Evolutionary conservation across 371 early-diverging fungal species (phyloP).

Genomic region (Mortierella polycephala): DNA sequence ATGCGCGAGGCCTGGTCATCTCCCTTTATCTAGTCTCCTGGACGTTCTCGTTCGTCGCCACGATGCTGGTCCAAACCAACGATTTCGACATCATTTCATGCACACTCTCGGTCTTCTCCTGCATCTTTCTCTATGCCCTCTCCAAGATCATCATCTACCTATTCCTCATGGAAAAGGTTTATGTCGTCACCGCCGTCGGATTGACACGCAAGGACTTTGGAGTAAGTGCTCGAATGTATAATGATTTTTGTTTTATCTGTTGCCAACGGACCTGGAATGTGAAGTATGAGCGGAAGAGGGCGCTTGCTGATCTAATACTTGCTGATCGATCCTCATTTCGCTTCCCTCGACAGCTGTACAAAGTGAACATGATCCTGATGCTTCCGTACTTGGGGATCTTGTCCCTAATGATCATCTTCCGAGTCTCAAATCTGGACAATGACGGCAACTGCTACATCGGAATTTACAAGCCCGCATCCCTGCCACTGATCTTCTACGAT

Average conservation of each 20-base stretch:
- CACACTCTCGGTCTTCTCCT: conserved; percentile 56
- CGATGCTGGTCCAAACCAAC: conserved; percentile 65
- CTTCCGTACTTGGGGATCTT: conserved; percentile 59
- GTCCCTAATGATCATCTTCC: conserved; percentile 55
- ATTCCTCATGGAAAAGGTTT: conserved; percentile 69
- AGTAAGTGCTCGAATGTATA: conserved; percentile 17
- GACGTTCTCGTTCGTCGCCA: conserved; percentile 64
- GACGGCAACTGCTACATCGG: conserved; percentile 60
- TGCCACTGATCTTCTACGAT: conserved; percentile 60
- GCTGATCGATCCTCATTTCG: no score
- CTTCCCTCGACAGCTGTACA: conserved; percentile 48
- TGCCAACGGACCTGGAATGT: background rate
- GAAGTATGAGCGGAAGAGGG: no score
- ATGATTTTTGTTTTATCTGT: background rate
- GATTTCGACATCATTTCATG: conserved; percentile 65
- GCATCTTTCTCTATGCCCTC: conserved; percentile 57
- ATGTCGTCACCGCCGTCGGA: conserved; percentile 48
- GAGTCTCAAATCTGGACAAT: conserved; percentile 45
- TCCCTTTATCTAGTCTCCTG: conserved; percentile 60
- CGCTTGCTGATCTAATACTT: no score
- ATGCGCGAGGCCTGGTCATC: conserved; percentile 61
- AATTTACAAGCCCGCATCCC: conserved; percentile 53
- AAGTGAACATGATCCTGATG: conserved; percentile 55
- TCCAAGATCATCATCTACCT: conserved; percentile 63
- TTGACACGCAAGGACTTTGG: conserved; percentile 24